These are phyloP conservation scores for Chlamydomonas eustigma DNA, from an alignment of 139 green algal genomes.

Conservation along the genomic window DNA sequence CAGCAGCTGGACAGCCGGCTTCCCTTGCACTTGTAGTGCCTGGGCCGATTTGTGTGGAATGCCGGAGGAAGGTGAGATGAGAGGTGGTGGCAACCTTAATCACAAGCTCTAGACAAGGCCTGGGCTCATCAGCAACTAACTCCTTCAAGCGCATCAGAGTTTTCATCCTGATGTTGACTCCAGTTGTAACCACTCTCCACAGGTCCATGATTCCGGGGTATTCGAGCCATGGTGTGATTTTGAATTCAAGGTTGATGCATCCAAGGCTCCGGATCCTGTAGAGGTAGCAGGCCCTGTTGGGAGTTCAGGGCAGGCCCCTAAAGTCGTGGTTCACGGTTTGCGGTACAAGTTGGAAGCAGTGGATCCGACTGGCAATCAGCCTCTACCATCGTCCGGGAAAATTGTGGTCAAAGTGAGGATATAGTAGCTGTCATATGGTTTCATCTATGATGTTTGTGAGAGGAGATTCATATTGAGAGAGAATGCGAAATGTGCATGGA, in stretches of 20 bases:
- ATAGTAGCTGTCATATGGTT: too few relatives aligned
- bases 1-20: neutral
- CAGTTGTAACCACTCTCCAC: neutral
- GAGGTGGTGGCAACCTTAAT: too few relatives aligned
- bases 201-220: conserved; percentile 15
- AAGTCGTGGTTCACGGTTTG: neutral
- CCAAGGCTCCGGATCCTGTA: conserved; percentile 30
- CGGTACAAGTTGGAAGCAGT: neutral
- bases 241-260: conserved; percentile 22
- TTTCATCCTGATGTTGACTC: neutral
- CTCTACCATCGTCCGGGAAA: conserved; percentile 14
- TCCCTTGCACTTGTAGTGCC: neutral
- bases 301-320: neutral
- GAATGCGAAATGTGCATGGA: too few relatives aligned
- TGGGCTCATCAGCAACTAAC: too few relatives aligned
- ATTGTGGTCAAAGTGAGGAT: conserved; percentile 3
- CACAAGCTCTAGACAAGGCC: too few relatives aligned
- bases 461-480: too few relatives aligned
- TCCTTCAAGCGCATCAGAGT: too few relatives aligned
- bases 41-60: conserved; percentile 5
- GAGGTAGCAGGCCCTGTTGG: conserved; percentile 17
- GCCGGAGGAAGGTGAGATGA: conserved; percentile 5
- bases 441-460: too few relatives aligned
- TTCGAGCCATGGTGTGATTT: conserved; percentile 46
- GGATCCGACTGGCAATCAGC: neutral